Percentiles rank a stretch among this genome's conserved stretches.
Conservation (phyloP, 805 yeast genomes). For the Zygosaccharomyces pseudorouxii region DNA sequence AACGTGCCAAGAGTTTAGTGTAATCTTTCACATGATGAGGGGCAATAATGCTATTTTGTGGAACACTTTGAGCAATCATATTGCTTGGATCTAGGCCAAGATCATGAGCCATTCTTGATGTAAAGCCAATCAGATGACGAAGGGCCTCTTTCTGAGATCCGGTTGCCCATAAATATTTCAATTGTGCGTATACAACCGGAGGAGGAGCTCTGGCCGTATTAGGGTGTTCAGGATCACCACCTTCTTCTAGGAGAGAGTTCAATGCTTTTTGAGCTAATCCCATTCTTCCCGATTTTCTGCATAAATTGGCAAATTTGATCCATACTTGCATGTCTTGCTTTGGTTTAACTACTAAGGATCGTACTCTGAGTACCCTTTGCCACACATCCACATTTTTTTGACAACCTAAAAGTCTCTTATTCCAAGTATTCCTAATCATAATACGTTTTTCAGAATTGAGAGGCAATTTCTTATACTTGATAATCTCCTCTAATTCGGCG, state of each 20-base stretch:
- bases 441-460: constrained; percentile 75
- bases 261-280: constrained; percentile 91
- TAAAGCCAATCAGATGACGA: constrained; percentile 79
- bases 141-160: constrained; percentile 86
- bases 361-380: constrained; percentile 90
- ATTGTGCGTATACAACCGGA: constrained; percentile 93
- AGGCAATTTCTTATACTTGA: constrained; percentile 79
- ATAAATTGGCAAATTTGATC: constrained; percentile 95
- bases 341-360: constrained; percentile 90
- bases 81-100: constrained; percentile 83
- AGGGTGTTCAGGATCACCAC: constrained; percentile 48
- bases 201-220: constrained; percentile 83
- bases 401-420: constrained; percentile 83
- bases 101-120: constrained; percentile 85
- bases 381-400: constrained; percentile 98
- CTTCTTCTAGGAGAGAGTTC: constrained; percentile 71
- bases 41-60: constrained; percentile 44
- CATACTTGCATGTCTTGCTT: constrained; percentile 96
- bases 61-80: constrained; percentile 79
- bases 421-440: constrained; percentile 88
- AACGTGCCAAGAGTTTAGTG: constrained; percentile 82
- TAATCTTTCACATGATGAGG: constrained; percentile 74
- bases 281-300: constrained; percentile 89
- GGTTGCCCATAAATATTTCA: constrained; percentile 95
- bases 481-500: constrained; percentile 93